Percentiles rank a stretch among this genome's conserved stretches.
Evolutionary conservation across 768 basidiomycete species (phyloP).

Genomic region (Amanita rubescens): DNA sequence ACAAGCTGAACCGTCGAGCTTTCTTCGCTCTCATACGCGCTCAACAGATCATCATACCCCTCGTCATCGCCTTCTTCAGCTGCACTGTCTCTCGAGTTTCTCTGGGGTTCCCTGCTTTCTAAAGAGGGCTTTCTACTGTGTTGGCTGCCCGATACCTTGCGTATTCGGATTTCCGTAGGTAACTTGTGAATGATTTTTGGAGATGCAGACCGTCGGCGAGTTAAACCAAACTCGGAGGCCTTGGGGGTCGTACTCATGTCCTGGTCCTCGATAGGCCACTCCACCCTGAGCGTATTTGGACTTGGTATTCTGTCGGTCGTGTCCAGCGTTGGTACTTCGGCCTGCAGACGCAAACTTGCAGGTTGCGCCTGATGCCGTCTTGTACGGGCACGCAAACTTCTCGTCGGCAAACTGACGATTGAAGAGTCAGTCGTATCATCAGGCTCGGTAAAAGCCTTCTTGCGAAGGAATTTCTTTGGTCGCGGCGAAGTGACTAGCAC

Average conservation of each 20-base stretch:
- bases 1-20: constrained; percentile 11
- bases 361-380: constrained; percentile 44
- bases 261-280: constrained; percentile 43
- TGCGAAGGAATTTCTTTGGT: constrained; percentile 24
- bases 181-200: constrained; percentile 18
- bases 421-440: constrained; percentile 50
- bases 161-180: constrained; percentile 23
- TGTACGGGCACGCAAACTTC: constrained; percentile 41
- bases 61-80: constrained; percentile 76
- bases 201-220: constrained; percentile 22
- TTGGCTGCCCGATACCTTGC: constrained; percentile 38
- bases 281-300: constrained; percentile 42
- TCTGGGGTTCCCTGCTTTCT: constrained; percentile 31
- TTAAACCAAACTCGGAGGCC: constrained; percentile 39
- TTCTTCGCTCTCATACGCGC: constrained; percentile 78
- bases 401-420: constrained; percentile 24
- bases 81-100: constrained; percentile 46
- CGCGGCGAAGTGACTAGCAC: constrained; percentile 6
- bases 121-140: constrained; percentile 42
- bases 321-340: constrained; percentile 15
- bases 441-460: constrained; percentile 22
- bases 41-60: constrained; percentile 69
- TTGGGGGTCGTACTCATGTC: constrained; percentile 52
- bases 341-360: constrained; percentile 40
- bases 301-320: constrained; percentile 30